These are phyloP conservation scores for Erodium chrysanthum DNA, from an alignment of 441 rosid genomes.

Conservation along the genomic window DNA sequence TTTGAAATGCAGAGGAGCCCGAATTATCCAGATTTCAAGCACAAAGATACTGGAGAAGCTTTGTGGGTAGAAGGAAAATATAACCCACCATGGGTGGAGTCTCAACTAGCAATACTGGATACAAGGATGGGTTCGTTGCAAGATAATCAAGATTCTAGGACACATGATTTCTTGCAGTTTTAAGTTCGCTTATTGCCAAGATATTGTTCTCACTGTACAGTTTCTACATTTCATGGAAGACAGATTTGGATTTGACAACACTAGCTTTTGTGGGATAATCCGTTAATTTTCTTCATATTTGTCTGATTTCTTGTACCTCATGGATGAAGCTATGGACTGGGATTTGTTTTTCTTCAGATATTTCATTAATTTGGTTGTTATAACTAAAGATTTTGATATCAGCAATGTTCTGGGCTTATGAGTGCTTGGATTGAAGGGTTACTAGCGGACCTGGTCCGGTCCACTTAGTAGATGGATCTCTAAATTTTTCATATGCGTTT, in stretches of 20 bases:
- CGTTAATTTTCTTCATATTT: too few relatives aligned
- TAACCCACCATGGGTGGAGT: conserved; percentile 55
- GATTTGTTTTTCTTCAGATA: not conserved
- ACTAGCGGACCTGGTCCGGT: not conserved
- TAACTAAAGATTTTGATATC: too few relatives aligned
- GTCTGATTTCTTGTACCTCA: too few relatives aligned
- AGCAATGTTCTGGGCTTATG: too few relatives aligned
- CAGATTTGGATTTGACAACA: not conserved
- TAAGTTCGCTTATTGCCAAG: not conserved
- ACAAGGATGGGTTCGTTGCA: conserved; percentile 30
- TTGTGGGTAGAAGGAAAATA: conserved; percentile 54
- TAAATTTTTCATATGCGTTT: too few relatives aligned
- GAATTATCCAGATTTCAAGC: conserved; percentile 61
- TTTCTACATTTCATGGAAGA: not conserved
- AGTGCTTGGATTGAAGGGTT: not conserved
- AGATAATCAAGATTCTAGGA: conserved; percentile 22
- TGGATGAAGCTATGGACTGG: not conserved
- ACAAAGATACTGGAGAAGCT: conserved; percentile 69
- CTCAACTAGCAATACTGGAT: conserved; percentile 46
- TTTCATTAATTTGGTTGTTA: too few relatives aligned
- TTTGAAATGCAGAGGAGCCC: conserved; percentile 40
- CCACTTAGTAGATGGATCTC: not conserved
- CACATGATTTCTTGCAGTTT: conserved; percentile 26
- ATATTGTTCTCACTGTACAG: not conserved
- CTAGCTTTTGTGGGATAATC: not conserved